Evolutionary conservation across 768 basidiomycete species (phyloP).

Genomic region (Favolaschia claudopus): DNA sequence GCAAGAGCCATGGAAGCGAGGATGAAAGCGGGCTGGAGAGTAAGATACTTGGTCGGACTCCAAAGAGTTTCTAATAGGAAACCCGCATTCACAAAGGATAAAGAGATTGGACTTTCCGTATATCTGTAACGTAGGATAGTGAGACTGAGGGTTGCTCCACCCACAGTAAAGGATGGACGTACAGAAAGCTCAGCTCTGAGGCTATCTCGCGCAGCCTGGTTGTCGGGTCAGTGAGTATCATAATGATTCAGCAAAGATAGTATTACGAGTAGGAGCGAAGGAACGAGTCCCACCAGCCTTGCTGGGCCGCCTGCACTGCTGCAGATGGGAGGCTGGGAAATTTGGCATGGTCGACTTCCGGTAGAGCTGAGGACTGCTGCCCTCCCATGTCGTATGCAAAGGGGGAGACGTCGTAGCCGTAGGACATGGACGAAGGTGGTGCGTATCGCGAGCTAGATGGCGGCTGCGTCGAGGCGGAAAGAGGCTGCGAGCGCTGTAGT

Average conservation of each 20-base stretch:
- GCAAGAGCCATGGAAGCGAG: conserved; percentile 59
- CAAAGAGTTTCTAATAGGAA: conserved; percentile 50
- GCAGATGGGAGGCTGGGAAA: conserved; percentile 14
- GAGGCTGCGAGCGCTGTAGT: background rate
- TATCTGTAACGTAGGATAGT: background rate
- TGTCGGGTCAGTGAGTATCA: background rate
- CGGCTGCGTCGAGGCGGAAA: background rate
- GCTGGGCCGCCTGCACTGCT: conserved; percentile 15
- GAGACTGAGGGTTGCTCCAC: background rate
- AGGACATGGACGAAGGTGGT: background rate
- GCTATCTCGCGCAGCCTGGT: conserved; percentile 20
- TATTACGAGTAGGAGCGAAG: conserved; percentile 15
- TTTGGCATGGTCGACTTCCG: conserved; percentile 8
- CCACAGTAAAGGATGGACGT: background rate
- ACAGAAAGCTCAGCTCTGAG: conserved; percentile 17
- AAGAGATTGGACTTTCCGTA: conserved; percentile 22
- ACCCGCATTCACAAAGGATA: conserved; percentile 55
- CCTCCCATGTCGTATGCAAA: conserved; percentile 12
- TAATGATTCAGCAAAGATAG: background rate
- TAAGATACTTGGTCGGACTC: conserved; percentile 43
- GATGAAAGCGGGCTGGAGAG: conserved; percentile 59
- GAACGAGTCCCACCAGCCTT: conserved; percentile 24
- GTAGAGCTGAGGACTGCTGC: background rate
- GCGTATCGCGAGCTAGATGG: background rate
- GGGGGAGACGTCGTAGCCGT: conserved; percentile 6